phyloP scores from a whole-genome alignment of 2,329 filamentous ascomycete genomes.

The Pseudogymnoascus sp. region DNA sequence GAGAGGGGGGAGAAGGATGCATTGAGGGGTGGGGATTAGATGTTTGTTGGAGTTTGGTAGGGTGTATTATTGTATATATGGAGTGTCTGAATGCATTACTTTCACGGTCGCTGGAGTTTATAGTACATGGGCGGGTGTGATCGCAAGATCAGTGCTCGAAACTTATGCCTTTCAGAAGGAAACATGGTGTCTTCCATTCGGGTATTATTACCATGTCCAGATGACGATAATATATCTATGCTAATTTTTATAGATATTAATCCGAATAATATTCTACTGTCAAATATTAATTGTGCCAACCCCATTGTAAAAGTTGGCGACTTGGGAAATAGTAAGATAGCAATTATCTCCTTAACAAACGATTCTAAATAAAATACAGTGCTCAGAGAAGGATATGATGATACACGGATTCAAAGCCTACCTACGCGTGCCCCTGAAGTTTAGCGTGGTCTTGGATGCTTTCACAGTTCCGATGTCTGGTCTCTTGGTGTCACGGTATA shows the following conservation, averaged over 20 bases:
- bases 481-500: slow-evolving; percentile 21
- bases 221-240: neutral
- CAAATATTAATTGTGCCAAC: slow-evolving; percentile 13
- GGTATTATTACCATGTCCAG: slow-evolving; percentile 9
- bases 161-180: slow-evolving; percentile 14
- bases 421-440: slow-evolving; percentile 12
- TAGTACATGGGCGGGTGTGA: neutral
- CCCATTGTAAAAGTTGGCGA: slow-evolving; percentile 20
- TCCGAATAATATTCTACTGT: slow-evolving; percentile 21
- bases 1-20: slow-evolving; percentile 11
- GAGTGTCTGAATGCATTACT: neutral
- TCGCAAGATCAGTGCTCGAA: slow-evolving; percentile 17
- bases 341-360: neutral
- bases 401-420: neutral
- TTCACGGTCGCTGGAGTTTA: neutral
- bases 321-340: slow-evolving; percentile 17
- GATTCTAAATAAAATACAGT: neutral
- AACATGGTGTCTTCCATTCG: slow-evolving; percentile 16
- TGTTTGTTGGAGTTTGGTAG: neutral
- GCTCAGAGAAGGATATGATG: neutral
- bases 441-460: slow-evolving; percentile 17
- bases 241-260: slow-evolving; percentile 19
- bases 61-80: neutral
- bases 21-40: neutral
- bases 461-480: slow-evolving; percentile 22